These are phyloP conservation scores for Ophiostoma sp. DNA, from an alignment of 2,329 filamentous ascomycete genomes.

Conservation along the genomic window DNA sequence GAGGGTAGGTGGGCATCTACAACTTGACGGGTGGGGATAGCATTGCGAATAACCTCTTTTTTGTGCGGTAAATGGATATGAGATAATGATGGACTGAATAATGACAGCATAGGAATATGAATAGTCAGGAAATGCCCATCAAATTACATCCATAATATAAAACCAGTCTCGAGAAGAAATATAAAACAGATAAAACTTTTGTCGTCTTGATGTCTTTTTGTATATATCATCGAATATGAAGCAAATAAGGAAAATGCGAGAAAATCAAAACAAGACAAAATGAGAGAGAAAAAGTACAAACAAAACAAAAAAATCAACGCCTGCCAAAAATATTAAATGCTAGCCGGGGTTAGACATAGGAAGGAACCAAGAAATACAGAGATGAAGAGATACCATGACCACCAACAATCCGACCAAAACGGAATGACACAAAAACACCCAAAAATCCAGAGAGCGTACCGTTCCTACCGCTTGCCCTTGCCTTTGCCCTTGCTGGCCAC, in stretches of 20 bases:
- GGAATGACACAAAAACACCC: neutral
- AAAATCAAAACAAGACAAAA: neutral
- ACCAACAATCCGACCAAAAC: neutral
- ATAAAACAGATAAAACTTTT: neutral
- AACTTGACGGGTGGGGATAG: too few species aligned
- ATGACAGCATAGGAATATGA: too few species aligned
- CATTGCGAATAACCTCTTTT: too few species aligned
- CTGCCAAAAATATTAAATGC: neutral
- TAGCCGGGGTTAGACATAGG: neutral
- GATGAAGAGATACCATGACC: neutral
- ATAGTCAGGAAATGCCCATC: too few species aligned
- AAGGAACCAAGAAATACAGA: neutral
- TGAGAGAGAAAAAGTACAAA: neutral
- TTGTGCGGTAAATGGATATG: too few species aligned
- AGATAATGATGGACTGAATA: too few species aligned
- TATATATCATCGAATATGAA: slow-evolving; percentile 7
- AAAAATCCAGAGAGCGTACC: neutral
- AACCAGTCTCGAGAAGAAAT: neutral
- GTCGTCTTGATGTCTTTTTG: slow-evolving; percentile 12
- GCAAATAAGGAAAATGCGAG: neutral
- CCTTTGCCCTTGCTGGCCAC: slow-evolving; percentile 35
- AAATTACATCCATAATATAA: too few species aligned
- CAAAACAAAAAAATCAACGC: neutral
- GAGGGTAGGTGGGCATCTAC: too few species aligned
- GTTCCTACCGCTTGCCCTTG: slow-evolving; percentile 26